Base-by-base conservation (phyloP, 192 early-diverging fungal genomes). In the Coemansia sp. region DNA sequence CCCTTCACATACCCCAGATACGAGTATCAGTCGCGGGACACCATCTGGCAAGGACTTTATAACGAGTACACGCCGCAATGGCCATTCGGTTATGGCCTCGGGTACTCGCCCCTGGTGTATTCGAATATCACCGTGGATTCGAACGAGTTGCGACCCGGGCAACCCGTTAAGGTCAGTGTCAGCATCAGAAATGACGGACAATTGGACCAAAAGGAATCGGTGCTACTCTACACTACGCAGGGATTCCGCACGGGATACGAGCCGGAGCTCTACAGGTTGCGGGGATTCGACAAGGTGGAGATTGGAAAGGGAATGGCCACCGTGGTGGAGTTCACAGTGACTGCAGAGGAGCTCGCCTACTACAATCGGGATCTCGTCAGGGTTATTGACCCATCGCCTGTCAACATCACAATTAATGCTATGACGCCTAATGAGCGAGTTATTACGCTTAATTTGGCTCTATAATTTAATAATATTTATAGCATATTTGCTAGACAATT, bases 1-100 rank as follows among this genome's bases (percentile, higher is more conserved):
- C 86, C 88, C 3, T 79, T 86, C 60, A 85, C 87, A 8, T 89
- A 86, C 66, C 88, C 87, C 0, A 71, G 69, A 12, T 61, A 82
- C 70, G 70, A 80, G 28, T 69, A 69, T 47, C 72, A 85, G 56
- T 58, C 73, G 11, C 62, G 48, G 13, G 66, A 66, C 41, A 76
- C 76, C 18, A 66, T 77, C 36, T 85, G 83, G 83, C 76, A 83
- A 50, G 66, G 72, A 16, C 31, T 66, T 1, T 28, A 47, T 34
- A 53, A 62, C 13, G 82, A 85, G 61, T 87, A 87, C 59, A 65
- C 78, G 11, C 87, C 85, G 3, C 65, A 79, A n/a, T 89, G 76
- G 42, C 61, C 86, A 4, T 89, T 89, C 47, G 79, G 86, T 21
- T 75, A 75, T 23, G 87, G 88, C 11, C 59, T 87, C 4, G 81